phyloP scores from a whole-genome alignment of 2,329 filamentous ascomycete genomes.

The Calonectria pseudoturangicola region DNA sequence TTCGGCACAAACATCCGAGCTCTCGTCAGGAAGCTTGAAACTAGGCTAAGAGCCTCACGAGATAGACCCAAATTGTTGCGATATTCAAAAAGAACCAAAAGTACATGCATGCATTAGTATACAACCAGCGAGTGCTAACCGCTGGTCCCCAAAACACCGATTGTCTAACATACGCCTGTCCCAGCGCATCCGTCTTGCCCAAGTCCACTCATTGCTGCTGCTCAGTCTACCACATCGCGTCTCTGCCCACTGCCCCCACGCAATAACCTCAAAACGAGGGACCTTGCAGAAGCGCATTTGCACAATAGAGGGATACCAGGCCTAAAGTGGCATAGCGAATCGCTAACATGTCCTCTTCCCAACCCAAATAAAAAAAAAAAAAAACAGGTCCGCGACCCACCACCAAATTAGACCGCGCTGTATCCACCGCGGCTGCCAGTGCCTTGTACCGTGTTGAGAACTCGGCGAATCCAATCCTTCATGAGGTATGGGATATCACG shows the following conservation, averaged over 20 bases:
- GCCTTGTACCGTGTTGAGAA: constrained; percentile 89
- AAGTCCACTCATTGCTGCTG: constrained; percentile 10
- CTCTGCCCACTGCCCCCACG: constrained; percentile 15
- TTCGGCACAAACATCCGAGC: constrained; percentile 1
- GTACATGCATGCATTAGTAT: constrained; percentile 38
- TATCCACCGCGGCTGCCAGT: constrained; percentile 92
- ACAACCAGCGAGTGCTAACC: constrained; percentile 29
- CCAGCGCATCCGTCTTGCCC: constrained; percentile 19
- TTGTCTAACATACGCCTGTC: constrained; percentile 36
- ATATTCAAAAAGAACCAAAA: constrained; percentile 32
- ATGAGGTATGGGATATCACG: constrained; percentile 94
- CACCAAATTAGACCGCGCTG: constrained; percentile 83
- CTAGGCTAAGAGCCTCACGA: not conserved
- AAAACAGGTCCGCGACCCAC: constrained; percentile 6
- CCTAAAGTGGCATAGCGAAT: constrained; percentile 15
- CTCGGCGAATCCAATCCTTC: constrained; percentile 88
- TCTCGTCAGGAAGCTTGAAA: not conserved
- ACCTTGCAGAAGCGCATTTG: constrained; percentile 7
- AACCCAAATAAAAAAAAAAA: constrained; percentile 29
- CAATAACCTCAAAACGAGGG: constrained; percentile 14
- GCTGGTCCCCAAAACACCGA: constrained; percentile 36
- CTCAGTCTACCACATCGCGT: constrained; percentile 25
- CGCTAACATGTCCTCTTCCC: constrained; percentile 19
- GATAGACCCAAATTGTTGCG: not conserved
- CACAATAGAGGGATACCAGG: constrained; percentile 7